Conservation (phyloP, 129 eudicot species). For the Heracleum sosnowskyi region DNA sequence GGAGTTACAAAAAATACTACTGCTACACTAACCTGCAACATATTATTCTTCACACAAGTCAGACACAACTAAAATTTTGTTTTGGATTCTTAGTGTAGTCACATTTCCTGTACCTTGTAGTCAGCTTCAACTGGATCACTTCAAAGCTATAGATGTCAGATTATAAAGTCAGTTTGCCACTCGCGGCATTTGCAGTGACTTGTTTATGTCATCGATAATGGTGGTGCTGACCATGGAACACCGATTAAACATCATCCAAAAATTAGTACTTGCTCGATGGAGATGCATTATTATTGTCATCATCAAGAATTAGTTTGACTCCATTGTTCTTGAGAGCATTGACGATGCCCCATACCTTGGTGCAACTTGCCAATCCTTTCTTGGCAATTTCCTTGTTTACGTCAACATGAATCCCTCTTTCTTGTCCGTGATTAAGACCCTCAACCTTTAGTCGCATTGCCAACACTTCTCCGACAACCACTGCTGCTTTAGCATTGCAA, state of each 20-base stretch:
- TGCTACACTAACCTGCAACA: neutral
- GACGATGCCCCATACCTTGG: neutral
- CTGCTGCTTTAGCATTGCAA: slow-evolving; percentile 2
- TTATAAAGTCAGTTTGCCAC: slow-evolving; percentile 65
- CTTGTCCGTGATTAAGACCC: neutral
- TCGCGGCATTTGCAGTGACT: slow-evolving; percentile 18
- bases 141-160: slow-evolving; percentile 91
- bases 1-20: too few species aligned
- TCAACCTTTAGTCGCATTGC: slow-evolving; percentile 2
- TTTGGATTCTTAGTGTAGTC: slow-evolving; percentile 47
- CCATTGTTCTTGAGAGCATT: slow-evolving; percentile 5
- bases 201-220: neutral
- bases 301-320: neutral
- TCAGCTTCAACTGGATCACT: slow-evolving; percentile 67
- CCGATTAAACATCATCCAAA: neutral
- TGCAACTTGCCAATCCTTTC: neutral
- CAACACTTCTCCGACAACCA: neutral
- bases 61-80: slow-evolving; percentile 77
- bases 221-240: neutral
- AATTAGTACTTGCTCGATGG: neutral
- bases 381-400: neutral
- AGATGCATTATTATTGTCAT: neutral
- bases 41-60: slow-evolving; percentile 12
- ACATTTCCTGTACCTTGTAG: slow-evolving; percentile 62
- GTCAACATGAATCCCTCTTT: neutral